phyloP scores from a whole-genome alignment of 2,329 filamentous ascomycete species.

The Spiromastix sp. region DNA sequence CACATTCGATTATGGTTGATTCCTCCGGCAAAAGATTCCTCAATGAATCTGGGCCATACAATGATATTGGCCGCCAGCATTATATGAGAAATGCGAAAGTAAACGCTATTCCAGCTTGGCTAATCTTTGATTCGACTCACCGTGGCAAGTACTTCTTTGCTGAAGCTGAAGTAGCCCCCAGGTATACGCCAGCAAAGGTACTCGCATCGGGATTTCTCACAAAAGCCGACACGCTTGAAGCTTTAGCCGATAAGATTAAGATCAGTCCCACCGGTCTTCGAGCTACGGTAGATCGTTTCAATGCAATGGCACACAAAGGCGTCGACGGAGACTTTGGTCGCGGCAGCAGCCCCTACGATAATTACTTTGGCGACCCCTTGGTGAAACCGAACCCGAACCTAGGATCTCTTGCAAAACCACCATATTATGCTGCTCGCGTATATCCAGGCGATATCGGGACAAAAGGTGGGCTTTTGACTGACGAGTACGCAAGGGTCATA shows the following conservation, averaged over 20 bases:
- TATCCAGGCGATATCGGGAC: constrained; percentile 30
- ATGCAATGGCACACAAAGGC: constrained; percentile 19
- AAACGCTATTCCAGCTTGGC: constrained; percentile 20
- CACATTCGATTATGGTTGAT: constrained; percentile 28
- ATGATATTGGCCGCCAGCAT: constrained; percentile 16
- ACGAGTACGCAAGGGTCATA: constrained; percentile 20
- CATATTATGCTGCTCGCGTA: constrained; percentile 26
- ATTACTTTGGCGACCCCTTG: constrained; percentile 23
- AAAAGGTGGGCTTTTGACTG: constrained; percentile 27
- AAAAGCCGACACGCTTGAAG: constrained; percentile 16
- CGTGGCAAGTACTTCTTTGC: constrained; percentile 20
- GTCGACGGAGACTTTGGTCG: constrained; percentile 24
- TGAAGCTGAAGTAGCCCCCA: constrained; percentile 9
- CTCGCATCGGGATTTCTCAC: constrained; percentile 16
- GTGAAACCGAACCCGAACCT: constrained; percentile 22
- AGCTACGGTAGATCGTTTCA: constrained; percentile 20
- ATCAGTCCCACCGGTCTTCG: constrained; percentile 14
- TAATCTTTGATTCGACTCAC: constrained; percentile 24
- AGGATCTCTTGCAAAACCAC: constrained; percentile 17
- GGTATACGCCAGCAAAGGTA: constrained; percentile 11
- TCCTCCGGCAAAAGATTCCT: constrained; percentile 21
- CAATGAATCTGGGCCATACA: constrained; percentile 26
- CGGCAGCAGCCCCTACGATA: constrained; percentile 23
- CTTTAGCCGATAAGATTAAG: constrained; percentile 18
- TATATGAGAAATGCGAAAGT: constrained; percentile 10